Evolutionary conservation across 1,284 basidiomycete genomes (phyloP).

Genomic region (Melampsora abietis-canadensis): DNA sequence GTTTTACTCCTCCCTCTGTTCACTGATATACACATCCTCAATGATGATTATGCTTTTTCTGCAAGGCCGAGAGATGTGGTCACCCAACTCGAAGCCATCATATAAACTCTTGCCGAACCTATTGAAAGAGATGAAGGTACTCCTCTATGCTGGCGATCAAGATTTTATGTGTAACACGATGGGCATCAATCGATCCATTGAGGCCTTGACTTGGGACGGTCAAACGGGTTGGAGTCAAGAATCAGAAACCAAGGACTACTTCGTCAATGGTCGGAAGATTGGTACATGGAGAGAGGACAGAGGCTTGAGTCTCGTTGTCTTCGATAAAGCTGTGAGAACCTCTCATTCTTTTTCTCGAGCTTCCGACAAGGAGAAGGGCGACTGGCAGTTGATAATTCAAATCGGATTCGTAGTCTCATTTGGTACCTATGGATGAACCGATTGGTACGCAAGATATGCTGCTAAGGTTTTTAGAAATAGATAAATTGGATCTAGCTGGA

Average conservation of each 20-base stretch:
- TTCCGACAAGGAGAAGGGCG: neutral
- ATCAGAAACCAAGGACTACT: conserved; percentile 61
- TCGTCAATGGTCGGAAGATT: conserved; percentile 69
- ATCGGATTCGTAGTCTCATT: conserved; percentile 47
- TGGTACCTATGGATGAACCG: conserved; percentile 82
- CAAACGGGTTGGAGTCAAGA: conserved; percentile 64
- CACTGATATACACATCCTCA: neutral
- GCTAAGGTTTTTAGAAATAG: conserved; percentile 84
- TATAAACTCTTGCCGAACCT: conserved; percentile 75
- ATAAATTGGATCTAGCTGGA: conserved; percentile 72
- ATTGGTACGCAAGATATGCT: conserved; percentile 94
- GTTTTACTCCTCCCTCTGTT: conserved; percentile 49
- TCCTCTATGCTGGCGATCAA: conserved; percentile 91
- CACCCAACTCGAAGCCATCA: conserved; percentile 63
- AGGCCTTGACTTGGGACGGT: conserved; percentile 17
- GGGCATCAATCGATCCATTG: conserved; percentile 35
- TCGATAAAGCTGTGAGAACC: conserved; percentile 20
- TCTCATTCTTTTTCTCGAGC: neutral
- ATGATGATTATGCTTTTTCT: neutral
- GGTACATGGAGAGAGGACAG: conserved; percentile 86
- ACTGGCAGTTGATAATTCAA: neutral
- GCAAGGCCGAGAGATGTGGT: conserved; percentile 14
- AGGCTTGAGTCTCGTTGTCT: conserved; percentile 78
- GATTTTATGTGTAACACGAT: conserved; percentile 74
- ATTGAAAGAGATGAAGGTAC: conserved; percentile 71